Evolutionary conservation across 2,329 filamentous ascomycete species (phyloP).

Genomic region (Phialophora expanda): DNA sequence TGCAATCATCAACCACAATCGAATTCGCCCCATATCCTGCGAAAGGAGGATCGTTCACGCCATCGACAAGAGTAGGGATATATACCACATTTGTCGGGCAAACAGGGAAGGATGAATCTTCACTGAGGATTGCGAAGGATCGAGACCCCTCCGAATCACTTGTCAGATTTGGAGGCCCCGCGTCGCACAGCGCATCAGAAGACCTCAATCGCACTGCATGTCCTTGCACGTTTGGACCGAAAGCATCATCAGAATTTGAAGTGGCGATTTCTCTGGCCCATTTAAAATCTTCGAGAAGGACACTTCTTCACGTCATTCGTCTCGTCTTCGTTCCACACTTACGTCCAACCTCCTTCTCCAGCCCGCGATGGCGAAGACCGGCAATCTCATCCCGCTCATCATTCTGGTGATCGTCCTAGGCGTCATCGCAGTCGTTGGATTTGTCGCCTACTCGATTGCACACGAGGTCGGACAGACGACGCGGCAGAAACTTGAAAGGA

Average conservation of each 20-base stretch:
- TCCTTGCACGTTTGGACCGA: background rate
- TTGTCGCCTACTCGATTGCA: constrained; percentile 63
- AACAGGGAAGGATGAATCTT: background rate
- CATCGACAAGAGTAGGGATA: constrained; percentile 12
- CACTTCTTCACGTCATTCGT: background rate
- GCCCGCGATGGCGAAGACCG: constrained; percentile 34
- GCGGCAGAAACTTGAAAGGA: constrained; percentile 66
- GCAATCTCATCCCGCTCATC: constrained; percentile 58
- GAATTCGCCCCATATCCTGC: constrained; percentile 14
- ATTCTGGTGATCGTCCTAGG: constrained; percentile 61
- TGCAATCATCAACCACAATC: constrained; percentile 3
- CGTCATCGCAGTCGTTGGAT: constrained; percentile 59
- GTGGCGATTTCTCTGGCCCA: background rate
- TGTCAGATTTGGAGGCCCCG: constrained; percentile 2
- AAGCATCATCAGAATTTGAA: background rate
- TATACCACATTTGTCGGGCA: background rate
- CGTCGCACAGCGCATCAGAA: constrained; percentile 4
- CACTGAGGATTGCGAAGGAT: background rate
- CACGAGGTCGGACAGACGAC: constrained; percentile 64
- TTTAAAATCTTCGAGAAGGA: background rate
- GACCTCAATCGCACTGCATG: background rate
- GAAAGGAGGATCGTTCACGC: constrained; percentile 10
- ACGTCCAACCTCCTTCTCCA: background rate
- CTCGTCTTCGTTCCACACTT: background rate
- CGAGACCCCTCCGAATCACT: background rate